Percentiles rank a stretch among this genome's conserved stretches.
Evolutionary conservation across 305 asterid genomes (phyloP).

Genomic region (Ajuga reptans): DNA sequence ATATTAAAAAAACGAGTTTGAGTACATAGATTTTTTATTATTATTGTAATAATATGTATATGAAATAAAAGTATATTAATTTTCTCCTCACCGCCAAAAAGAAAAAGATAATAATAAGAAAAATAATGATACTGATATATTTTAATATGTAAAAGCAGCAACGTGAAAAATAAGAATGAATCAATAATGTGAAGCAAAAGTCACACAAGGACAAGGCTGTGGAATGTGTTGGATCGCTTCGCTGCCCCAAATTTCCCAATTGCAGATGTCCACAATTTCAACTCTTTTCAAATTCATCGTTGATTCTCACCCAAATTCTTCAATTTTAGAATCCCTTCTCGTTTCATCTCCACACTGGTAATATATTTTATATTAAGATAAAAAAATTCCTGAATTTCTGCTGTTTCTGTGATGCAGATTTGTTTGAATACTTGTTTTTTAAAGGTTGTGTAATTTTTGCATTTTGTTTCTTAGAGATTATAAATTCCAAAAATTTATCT

Average conservation of each 20-base stretch:
- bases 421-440: slow-evolving; percentile 8
- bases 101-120: too few species aligned
- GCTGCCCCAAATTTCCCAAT: slow-evolving; percentile 1
- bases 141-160: background rate
- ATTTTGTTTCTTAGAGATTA: background rate
- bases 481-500: background rate
- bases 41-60: too few species aligned
- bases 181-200: background rate
- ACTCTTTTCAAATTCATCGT: background rate
- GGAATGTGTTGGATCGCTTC: slow-evolving; percentile 8
- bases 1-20: too few species aligned
- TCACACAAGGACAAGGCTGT: slow-evolving; percentile 5
- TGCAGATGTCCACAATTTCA: background rate
- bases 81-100: background rate
- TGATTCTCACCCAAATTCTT: background rate
- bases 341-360: slow-evolving; percentile 16
- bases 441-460: background rate
- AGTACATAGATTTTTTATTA: too few species aligned
- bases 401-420: background rate
- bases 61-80: too few species aligned
- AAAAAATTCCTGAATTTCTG: background rate
- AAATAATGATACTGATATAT: too few species aligned
- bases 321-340: background rate
- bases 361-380: background rate
- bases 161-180: background rate